Percentiles rank a stretch among this genome's conserved stretches.
Evolutionary conservation across 768 basidiomycete species (phyloP).

Genomic region (Suillus tomentosus): DNA sequence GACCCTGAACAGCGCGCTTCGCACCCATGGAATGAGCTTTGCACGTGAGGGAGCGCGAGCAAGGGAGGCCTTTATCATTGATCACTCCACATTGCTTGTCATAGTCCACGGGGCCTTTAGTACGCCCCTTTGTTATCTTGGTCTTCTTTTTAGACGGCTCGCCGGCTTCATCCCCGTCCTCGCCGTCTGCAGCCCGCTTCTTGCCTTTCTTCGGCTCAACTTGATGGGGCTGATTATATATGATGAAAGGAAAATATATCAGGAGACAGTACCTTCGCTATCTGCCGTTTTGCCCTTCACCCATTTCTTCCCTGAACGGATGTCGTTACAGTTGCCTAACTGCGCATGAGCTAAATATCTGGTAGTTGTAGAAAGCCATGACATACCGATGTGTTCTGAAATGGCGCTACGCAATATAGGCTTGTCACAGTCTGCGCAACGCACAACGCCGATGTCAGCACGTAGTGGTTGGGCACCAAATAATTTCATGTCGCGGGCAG

Average conservation of each 20-base stretch:
- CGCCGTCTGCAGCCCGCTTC: constrained; percentile 83
- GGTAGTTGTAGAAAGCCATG: not conserved
- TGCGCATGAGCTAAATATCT: constrained; percentile 14
- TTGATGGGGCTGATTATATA: constrained; percentile 14
- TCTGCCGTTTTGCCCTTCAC: constrained; percentile 55
- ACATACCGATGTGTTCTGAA: constrained; percentile 73
- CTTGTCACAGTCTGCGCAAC: constrained; percentile 82
- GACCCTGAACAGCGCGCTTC: constrained; percentile 88
- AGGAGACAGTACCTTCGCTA: constrained; percentile 42
- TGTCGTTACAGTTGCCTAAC: constrained; percentile 62
- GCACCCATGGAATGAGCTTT: constrained; percentile 98
- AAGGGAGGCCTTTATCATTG: constrained; percentile 91
- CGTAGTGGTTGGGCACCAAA: constrained; percentile 79
- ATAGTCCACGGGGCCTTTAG: constrained; percentile 85
- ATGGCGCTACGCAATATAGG: constrained; percentile 76
- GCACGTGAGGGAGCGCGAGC: constrained; percentile 94
- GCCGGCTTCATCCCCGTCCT: constrained; percentile 61
- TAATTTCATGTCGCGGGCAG: constrained; percentile 84
- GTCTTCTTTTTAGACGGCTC: constrained; percentile 80
- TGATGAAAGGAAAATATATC: constrained; percentile 8
- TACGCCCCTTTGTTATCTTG: constrained; percentile 76
- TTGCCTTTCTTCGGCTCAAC: constrained; percentile 56
- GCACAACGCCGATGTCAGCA: constrained; percentile 65
- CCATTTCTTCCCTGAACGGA: constrained; percentile 56
- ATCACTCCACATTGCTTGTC: constrained; percentile 97